Evolutionary conservation across 2,329 filamentous ascomycete species (phyloP).

Genomic region (Xylariales sp.): DNA sequence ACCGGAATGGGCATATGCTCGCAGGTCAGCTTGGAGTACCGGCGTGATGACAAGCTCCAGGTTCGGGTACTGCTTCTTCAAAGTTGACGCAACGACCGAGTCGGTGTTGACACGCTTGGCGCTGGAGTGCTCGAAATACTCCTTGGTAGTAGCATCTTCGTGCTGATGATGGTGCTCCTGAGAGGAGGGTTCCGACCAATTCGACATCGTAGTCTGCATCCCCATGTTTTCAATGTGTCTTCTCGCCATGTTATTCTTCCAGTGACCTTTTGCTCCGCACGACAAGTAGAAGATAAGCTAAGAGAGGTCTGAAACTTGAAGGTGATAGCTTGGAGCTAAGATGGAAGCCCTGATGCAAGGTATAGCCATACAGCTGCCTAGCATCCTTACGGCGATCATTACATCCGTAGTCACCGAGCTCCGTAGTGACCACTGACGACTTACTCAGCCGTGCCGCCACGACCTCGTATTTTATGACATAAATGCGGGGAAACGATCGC

Average conservation of each 20-base stretch:
- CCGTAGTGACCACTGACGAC: too few relatives aligned
- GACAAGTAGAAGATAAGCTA: too few relatives aligned
- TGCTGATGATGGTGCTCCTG: neutral
- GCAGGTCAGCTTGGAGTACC: slow-evolving; percentile 29
- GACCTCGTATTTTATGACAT: neutral
- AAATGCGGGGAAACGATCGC: neutral
- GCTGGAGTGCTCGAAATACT: slow-evolving; percentile 36
- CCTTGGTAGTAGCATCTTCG: slow-evolving; percentile 14
- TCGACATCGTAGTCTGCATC: too few relatives aligned
- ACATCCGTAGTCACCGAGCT: too few relatives aligned
- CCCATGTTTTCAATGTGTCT: too few relatives aligned
- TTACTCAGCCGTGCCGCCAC: neutral
- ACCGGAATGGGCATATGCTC: slow-evolving; percentile 37
- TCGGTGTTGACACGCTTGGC: slow-evolving; percentile 39
- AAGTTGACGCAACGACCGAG: slow-evolving; percentile 32
- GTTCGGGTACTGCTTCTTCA: slow-evolving; percentile 38
- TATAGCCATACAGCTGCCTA: slow-evolving; percentile 3
- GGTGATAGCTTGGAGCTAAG: too few relatives aligned
- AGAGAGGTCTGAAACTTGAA: too few relatives aligned
- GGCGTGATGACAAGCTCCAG: slow-evolving; percentile 36
- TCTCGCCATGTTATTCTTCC: too few relatives aligned
- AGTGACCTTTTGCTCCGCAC: too few relatives aligned
- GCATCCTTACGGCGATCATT: neutral
- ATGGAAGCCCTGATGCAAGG: too few relatives aligned
- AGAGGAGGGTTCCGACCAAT: neutral